phyloP scores from a whole-genome alignment of 768 basidiomycete species.

The Pilatotrama ljubarskyi region DNA sequence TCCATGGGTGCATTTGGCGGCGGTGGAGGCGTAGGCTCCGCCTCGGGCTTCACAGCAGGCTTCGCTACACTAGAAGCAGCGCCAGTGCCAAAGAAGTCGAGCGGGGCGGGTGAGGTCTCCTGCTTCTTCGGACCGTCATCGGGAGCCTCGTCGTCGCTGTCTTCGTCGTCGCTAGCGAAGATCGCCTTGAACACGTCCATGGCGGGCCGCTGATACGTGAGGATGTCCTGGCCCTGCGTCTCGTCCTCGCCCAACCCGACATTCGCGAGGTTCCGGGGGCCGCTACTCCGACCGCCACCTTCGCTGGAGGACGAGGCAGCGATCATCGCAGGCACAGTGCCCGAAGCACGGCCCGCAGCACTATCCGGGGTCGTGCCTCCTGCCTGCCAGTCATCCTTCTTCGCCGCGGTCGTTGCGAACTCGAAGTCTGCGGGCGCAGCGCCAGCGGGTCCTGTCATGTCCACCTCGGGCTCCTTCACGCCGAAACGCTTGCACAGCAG shows the following conservation, averaged over 20 bases:
- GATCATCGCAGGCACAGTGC: conserved; percentile 15
- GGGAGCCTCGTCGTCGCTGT: conserved; percentile 64
- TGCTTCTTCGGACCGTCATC: conserved; percentile 69
- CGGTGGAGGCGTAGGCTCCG: conserved; percentile 1
- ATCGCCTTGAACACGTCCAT: conserved; percentile 98
- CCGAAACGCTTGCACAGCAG: conserved; percentile 93
- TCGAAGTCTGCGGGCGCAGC: conserved; percentile 15
- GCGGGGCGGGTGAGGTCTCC: conserved; percentile 44
- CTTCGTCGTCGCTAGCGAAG: conserved; percentile 93
- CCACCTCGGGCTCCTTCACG: conserved; percentile 83
- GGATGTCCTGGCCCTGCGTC: conserved; percentile 79
- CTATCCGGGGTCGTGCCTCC: not conserved
- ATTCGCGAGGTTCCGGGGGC: conserved; percentile 63
- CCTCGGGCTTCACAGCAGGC: not conserved
- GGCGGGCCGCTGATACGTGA: conserved; percentile 84
- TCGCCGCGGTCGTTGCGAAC: conserved; percentile 15
- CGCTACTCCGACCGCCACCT: not conserved
- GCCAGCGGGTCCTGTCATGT: conserved; percentile 33
- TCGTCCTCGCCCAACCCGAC: conserved; percentile 93
- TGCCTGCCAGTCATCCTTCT: not conserved
- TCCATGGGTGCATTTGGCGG: conserved; percentile 10
- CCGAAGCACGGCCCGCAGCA: not conserved
- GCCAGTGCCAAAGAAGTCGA: conserved; percentile 1
- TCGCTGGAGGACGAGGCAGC: conserved; percentile 12
- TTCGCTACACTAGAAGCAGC: too few species aligned